Base-by-base conservation (phyloP, 1,284 basidiomycete genomes). In the Retiboletus fuscus region DNA sequence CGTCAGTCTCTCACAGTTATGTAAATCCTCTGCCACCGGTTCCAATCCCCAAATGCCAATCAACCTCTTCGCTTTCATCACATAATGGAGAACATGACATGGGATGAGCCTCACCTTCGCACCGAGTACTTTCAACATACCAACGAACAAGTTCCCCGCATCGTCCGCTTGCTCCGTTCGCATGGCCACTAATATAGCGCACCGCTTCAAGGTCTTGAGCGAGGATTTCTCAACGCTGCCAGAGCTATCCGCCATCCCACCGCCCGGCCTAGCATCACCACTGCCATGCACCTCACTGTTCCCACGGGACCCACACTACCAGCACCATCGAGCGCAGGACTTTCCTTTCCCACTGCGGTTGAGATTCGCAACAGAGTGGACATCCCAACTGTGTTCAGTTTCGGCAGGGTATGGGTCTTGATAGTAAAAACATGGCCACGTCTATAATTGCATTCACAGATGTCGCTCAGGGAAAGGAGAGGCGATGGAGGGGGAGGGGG, bases 101-200 rank as follows among this genome's bases (percentile, higher is more conserved):
- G 34, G 34, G 34, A 39, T 10, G 44, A 55, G 49, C n/a, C 88
- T 75, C 75, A 96, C 96, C 87, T 90, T 92, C 30, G 96, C 96
- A 28, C 96, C 96, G 34, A 96, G 84, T 41, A 87, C 86, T 76
- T 88, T 89, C 72, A 98, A 81, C 91, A 97, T 96, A 67, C 96
- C 94, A 6, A 91, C 88, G 79, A 97, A 97, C 71, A 96, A 82
- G n/a, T 87, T 87, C 0, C 93, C 91, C 0, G 94, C 93, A 78
- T 97, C 94, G 66, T 95, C 93, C 2, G 96, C 95, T 72, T 95
- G 93, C 47, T 93, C 92, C 5, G 94, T 96, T 74, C 91, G 86
- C 28, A 98, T 95, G 79, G 98, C 96, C 60, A 98, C 95, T 76
- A 95, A 97, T 10, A 96, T 92, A 3, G 90, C 89, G 66, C 96